Conservation (phyloP, 768 basidiomycete genomes). For the Tricholoma flavovirens region DNA sequence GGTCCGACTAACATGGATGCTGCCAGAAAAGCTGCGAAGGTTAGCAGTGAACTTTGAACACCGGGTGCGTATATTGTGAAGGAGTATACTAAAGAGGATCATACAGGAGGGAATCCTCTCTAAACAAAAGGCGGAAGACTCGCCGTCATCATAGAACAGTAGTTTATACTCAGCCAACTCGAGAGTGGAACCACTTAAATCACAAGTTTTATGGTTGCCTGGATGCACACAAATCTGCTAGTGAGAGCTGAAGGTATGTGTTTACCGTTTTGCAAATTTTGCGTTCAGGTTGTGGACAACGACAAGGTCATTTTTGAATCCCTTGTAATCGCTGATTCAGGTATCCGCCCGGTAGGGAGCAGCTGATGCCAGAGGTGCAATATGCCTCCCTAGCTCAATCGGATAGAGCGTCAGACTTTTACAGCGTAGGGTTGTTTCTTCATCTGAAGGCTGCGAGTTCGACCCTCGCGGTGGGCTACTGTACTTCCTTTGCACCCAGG, state of each 20-base stretch:
- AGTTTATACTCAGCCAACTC: background rate
- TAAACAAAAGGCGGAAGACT: background rate
- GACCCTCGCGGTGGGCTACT: constrained; percentile 83
- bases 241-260: background rate
- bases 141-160: constrained; percentile 4
- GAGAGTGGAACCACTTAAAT: background rate
- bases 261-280: background rate
- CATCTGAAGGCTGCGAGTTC: constrained; percentile 83
- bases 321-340: too few species aligned
- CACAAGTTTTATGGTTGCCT: background rate
- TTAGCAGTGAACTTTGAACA: constrained; percentile 14
- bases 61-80: background rate
- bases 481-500: too few species aligned
- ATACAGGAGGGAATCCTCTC: background rate
- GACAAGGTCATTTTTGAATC: too few species aligned
- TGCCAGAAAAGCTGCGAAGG: constrained; percentile 22
- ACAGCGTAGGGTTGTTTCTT: background rate
- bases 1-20: constrained; percentile 20
- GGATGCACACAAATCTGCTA: background rate
- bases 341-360: too few species aligned
- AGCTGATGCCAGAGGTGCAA: too few species aligned
- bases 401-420: constrained; percentile 59
- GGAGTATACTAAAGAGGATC: background rate
- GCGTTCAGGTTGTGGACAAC: too few species aligned
- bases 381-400: constrained; percentile 58